Percentiles rank a stretch among this genome's conserved stretches.
Evolutionary conservation across 139 green algal genomes (phyloP).

Genomic region (Micractinium conductrix): DNA sequence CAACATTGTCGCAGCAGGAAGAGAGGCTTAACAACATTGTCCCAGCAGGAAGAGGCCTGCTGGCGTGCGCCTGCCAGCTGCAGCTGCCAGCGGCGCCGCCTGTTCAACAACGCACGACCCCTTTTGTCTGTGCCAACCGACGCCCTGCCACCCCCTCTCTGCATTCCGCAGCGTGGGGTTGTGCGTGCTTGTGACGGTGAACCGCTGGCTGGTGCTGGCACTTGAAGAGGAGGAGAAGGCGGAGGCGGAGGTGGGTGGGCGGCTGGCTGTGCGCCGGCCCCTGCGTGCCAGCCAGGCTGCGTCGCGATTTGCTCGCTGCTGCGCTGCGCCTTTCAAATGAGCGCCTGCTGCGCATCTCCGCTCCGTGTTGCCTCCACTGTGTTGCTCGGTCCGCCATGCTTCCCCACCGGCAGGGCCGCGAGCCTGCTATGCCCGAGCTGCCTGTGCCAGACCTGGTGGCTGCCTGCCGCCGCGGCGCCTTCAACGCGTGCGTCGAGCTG

Average conservation of each 20-base stretch:
- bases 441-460: not conserved
- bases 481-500: slow-evolving; percentile 39
- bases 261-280: not conserved
- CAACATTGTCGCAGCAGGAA: not conserved
- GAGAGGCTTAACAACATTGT: too few relatives aligned
- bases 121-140: too few relatives aligned
- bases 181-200: slow-evolving; percentile 16
- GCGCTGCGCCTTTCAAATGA: not conserved
- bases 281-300: not conserved
- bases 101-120: too few relatives aligned
- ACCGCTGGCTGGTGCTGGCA: slow-evolving; percentile 23
- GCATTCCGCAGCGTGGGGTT: slow-evolving; percentile 8
- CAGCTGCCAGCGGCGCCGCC: too few relatives aligned
- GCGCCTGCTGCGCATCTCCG: not conserved
- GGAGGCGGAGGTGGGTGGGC: not conserved
- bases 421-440: slow-evolving; percentile 25
- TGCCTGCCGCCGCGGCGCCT: not conserved
- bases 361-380: not conserved
- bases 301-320: too few relatives aligned
- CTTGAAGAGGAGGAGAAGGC: slow-evolving; percentile 37
- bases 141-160: too few relatives aligned
- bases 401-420: not conserved
- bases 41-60: too few relatives aligned
- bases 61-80: too few relatives aligned
- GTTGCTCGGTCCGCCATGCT: not conserved